Percentiles rank a stretch among this genome's conserved stretches.
These are phyloP conservation scores for Eutypella sp. DNA, from an alignment of 2,329 filamentous ascomycete species.

Conservation along the genomic window DNA sequence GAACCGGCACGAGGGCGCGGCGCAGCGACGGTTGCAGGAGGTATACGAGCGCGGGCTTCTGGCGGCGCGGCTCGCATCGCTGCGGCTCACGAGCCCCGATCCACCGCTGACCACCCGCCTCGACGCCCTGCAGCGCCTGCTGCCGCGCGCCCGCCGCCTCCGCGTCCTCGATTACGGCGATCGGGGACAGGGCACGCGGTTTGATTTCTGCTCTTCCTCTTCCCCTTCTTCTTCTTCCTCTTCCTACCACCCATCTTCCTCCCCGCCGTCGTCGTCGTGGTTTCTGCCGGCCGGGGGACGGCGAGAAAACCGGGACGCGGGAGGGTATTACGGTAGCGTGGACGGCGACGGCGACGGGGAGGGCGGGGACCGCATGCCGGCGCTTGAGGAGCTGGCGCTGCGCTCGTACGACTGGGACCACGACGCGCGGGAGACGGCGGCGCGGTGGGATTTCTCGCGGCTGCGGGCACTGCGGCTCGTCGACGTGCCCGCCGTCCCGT, in stretches of 20 bases:
- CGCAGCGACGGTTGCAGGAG: slow-evolving; percentile 29
- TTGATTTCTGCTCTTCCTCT: slow-evolving; percentile 35
- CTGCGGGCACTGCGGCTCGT: slow-evolving; percentile 36
- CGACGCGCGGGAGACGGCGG: slow-evolving; percentile 28
- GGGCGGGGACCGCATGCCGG: slow-evolving; percentile 35
- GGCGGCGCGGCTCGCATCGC: slow-evolving; percentile 31
- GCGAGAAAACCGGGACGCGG: too few relatives aligned
- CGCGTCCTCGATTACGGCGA: slow-evolving; percentile 39
- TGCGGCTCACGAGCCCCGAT: slow-evolving; percentile 34
- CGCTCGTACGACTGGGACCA: slow-evolving; percentile 48
- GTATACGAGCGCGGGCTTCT: slow-evolving; percentile 35
- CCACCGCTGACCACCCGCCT: slow-evolving; percentile 37
- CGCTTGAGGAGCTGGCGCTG: slow-evolving; percentile 36
- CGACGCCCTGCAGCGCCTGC: slow-evolving; percentile 37
- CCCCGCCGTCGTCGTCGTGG: too few relatives aligned
- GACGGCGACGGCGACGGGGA: not conserved
- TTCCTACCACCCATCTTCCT: slow-evolving; percentile 21
- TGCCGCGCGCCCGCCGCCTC: slow-evolving; percentile 31
- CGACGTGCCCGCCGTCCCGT: slow-evolving; percentile 39
- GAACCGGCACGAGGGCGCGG: too few relatives aligned
- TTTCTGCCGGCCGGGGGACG: too few relatives aligned
- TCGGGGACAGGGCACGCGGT: slow-evolving; percentile 39
- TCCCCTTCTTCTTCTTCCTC: slow-evolving; percentile 22
- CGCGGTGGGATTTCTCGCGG: slow-evolving; percentile 43
- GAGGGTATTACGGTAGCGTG: too few relatives aligned